A percentile compares a stretch with the other conserved stretches of the same genome.
These are phyloP conservation scores for Fraxinus cuspidata DNA, from an alignment of 257 asterid species.

Conservation along the genomic window DNA sequence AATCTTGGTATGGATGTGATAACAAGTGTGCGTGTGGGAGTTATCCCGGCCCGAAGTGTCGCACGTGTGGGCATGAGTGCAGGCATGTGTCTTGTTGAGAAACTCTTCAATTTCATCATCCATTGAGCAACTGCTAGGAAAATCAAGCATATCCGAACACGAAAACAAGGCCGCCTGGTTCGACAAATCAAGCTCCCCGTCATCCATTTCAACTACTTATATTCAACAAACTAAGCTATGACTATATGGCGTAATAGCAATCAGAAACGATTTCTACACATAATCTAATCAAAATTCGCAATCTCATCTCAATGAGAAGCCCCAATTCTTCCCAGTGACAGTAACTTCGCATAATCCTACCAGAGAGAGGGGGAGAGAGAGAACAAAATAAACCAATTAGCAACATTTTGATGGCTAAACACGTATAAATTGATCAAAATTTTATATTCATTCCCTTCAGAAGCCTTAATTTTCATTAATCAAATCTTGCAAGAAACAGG, in stretches of 20 bases:
- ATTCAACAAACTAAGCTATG: not conserved
- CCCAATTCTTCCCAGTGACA: not conserved
- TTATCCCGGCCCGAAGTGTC: not conserved
- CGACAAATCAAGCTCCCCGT: conserved; percentile 48
- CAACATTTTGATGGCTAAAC: not conserved
- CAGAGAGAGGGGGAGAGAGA: not conserved
- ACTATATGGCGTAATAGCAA: not conserved
- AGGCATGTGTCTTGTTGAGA: conserved; percentile 50
- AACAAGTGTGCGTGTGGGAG: too few relatives aligned
- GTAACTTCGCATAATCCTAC: conserved; percentile 19
- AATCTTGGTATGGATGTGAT: conserved; percentile 49
- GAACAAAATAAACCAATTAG: not conserved
- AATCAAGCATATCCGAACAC: conserved; percentile 41
- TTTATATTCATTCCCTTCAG: not conserved
- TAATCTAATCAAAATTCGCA: not conserved
- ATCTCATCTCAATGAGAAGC: not conserved
- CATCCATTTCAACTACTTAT: conserved; percentile 33
- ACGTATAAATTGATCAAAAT: not conserved
- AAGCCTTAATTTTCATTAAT: not conserved
- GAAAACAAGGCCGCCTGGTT: conserved; percentile 43
- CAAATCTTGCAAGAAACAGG: not conserved
- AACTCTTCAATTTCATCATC: conserved; percentile 40
- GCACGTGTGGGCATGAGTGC: conserved; percentile 17
- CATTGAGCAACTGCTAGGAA: conserved; percentile 45
- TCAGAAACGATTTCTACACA: not conserved